These are phyloP conservation scores for Eucalyptus sp. DNA, from an alignment of 345 rosid species.

Conservation along the genomic window DNA sequence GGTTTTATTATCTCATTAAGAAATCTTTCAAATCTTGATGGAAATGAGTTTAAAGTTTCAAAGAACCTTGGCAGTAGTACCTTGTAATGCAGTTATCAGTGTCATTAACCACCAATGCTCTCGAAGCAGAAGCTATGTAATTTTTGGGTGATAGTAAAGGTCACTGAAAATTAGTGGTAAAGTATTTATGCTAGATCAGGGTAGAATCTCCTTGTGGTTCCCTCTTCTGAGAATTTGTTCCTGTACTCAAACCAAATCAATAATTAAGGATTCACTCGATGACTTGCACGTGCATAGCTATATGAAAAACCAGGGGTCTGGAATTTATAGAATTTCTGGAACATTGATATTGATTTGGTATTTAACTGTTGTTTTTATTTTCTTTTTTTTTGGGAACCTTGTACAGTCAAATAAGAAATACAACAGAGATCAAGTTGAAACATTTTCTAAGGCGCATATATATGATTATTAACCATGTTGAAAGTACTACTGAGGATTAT, in stretches of 20 bases:
- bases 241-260: neutral
- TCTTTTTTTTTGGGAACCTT: neutral
- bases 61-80: neutral
- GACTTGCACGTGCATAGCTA: neutral
- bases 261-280: neutral
- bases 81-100: neutral
- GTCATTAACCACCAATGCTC: neutral
- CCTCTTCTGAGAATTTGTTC: neutral
- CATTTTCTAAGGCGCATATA: neutral
- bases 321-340: neutral
- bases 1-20: neutral
- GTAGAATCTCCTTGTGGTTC: neutral
- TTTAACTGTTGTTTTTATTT: too few relatives aligned
- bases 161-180: neutral
- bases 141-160: neutral
- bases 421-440: neutral
- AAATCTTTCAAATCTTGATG: neutral
- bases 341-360: too few relatives aligned
- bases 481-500: neutral
- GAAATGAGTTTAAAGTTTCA: neutral
- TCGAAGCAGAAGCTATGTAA: neutral
- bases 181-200: neutral
- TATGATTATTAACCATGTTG: neutral
- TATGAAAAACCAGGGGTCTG: neutral
- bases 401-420: neutral